Percentiles rank a stretch among this genome's conserved stretches.
Conservation (phyloP, 2,329 filamentous ascomycete genomes). For the Stenocarpella maydis region DNA sequence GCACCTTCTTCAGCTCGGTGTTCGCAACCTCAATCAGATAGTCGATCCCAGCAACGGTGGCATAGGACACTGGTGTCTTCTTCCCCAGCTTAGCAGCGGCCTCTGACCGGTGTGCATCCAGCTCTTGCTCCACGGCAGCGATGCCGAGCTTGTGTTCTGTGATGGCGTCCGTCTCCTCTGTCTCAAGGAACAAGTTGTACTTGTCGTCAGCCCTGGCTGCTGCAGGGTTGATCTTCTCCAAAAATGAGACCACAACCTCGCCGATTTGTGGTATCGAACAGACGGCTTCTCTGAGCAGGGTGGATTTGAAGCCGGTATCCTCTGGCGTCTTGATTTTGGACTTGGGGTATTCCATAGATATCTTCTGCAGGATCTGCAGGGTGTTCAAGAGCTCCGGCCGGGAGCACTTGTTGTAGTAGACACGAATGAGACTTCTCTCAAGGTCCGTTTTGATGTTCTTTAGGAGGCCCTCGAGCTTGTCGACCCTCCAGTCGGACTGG, state of each 20-base stretch:
- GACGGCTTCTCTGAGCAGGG: constrained; percentile 75
- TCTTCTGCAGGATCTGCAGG: constrained; percentile 83
- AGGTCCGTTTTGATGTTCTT: constrained; percentile 79
- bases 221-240: constrained; percentile 85
- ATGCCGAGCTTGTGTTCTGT: constrained; percentile 90
- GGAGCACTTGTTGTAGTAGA: constrained; percentile 97
- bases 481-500: constrained; percentile 71
- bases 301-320: constrained; percentile 77
- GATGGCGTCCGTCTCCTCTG: constrained; percentile 88
- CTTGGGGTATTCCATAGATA: constrained; percentile 78
- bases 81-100: constrained; percentile 78
- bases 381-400: constrained; percentile 86
- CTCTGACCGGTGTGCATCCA: constrained; percentile 76
- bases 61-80: constrained; percentile 75
- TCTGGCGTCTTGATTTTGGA: constrained; percentile 63
- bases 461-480: constrained; percentile 78
- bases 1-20: constrained; percentile 81
- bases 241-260: constrained; percentile 74
- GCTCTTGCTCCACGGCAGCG: constrained; percentile 87
- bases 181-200: constrained; percentile 90
- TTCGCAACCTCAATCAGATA: constrained; percentile 94
- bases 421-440: constrained; percentile 90
- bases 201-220: constrained; percentile 88
- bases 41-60: constrained; percentile 88
- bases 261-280: constrained; percentile 79